Evolutionary conservation across 1,139 yeast genomes (phyloP), one percentile per base, ranked within the genome.

Genomic region (Yamadazyma mexicana): DNA sequence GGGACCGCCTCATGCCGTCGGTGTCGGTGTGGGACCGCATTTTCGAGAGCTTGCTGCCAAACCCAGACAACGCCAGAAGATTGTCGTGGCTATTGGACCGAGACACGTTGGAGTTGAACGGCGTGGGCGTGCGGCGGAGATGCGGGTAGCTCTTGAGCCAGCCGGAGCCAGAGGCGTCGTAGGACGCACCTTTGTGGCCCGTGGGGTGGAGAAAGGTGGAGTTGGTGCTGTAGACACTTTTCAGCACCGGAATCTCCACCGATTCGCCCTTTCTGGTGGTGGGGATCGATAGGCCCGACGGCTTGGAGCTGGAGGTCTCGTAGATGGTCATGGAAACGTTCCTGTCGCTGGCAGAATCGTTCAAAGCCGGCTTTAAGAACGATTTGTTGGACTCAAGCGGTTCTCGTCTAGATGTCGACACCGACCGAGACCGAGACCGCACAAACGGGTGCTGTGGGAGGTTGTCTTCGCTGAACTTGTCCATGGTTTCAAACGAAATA

Each of bases 281-380:
- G 0, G 95, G 92, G 30, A 87, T 87, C 0, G 95, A 87, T 83
- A 87, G 79, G 51, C 74, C 75, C 1, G 91, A 92, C 0, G 91
- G 53, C 0, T 30, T 29, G 22, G 23, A 6, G 14, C 30, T 14
- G 16, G 5, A 3, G 17, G 6, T n/a, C 16, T 27, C 30, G 17
- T 27, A 27, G 16, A 15, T 7, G 17, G 16, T 20, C 8, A 8
- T 8, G 17, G 30, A 27, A 17, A 54, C 38, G 31, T 54, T 29
- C n/a, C 34, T 26, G 7, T 27, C 30, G 10, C 30, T 27, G 6
- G 30, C 18, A 15, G 40, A 40, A 25, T 45, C 48, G 3, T 35
- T 17, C 23, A 40, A 35, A n/a, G 40, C 25, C 11, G 48, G 48
- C 32, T 50, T 49, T 10, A 51, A 22, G 33, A 53, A 55, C 3